Evolutionary conservation across 192 early-diverging fungal genomes (phyloP).

Genomic region (Umbelopsis sp.): DNA sequence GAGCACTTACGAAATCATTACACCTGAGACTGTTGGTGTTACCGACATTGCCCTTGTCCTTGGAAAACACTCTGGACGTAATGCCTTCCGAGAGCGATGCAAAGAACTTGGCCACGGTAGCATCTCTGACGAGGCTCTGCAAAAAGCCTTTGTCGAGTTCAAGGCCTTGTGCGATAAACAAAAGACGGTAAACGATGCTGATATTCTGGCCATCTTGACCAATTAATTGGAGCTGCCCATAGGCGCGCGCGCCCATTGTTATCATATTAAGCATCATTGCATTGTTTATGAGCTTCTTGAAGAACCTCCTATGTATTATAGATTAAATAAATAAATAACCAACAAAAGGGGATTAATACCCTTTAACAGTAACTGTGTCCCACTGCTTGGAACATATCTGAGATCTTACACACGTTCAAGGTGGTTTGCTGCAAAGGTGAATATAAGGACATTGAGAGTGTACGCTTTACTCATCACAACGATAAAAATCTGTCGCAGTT

Average conservation of each 20-base stretch:
- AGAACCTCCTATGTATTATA: slow-evolving; percentile 15
- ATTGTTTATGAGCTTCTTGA: background rate
- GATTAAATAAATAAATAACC: background rate
- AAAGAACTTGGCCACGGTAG: slow-evolving; percentile 75
- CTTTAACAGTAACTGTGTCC: no score
- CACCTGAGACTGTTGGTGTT: slow-evolving; percentile 89
- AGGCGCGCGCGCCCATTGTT: background rate
- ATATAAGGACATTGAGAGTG: no score
- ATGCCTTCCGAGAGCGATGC: slow-evolving; percentile 84
- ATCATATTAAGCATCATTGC: background rate
- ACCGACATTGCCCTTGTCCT: slow-evolving; percentile 84
- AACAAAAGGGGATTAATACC: no score
- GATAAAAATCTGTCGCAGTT: no score
- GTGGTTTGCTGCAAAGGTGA: no score
- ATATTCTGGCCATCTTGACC: slow-evolving; percentile 84
- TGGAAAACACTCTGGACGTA: slow-evolving; percentile 96
- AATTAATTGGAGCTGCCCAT: slow-evolving; percentile 48
- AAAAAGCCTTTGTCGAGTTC: slow-evolving; percentile 84
- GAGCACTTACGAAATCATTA: slow-evolving; percentile 95
- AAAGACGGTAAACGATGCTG: slow-evolving; percentile 84
- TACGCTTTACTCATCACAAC: no score
- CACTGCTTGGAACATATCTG: no score
- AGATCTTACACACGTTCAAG: no score
- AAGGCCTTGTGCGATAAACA: slow-evolving; percentile 95
- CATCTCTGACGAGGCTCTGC: slow-evolving; percentile 62